These are phyloP conservation scores for Aspergillus intermedius DNA, from an alignment of 2,329 filamentous ascomycete genomes.

Conservation along the genomic window DNA sequence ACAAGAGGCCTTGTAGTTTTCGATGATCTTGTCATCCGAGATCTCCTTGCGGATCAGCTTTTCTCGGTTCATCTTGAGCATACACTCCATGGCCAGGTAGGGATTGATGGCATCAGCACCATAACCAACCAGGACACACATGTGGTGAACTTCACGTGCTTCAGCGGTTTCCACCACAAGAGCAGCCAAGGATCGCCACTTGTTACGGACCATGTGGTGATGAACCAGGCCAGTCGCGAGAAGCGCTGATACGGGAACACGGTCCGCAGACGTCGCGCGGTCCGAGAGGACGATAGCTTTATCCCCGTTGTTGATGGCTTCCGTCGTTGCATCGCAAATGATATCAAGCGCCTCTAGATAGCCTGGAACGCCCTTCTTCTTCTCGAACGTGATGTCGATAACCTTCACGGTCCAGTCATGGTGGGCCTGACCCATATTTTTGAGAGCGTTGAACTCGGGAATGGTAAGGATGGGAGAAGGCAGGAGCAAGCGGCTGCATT, in stretches of 20 bases:
- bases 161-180: constrained; percentile 88
- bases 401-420: constrained; percentile 78
- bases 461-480: constrained; percentile 85
- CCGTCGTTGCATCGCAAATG: constrained; percentile 78
- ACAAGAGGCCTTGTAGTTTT: constrained; percentile 94
- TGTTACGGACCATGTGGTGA: constrained; percentile 90
- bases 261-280: constrained; percentile 72
- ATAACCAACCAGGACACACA: constrained; percentile 96
- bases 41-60: constrained; percentile 87
- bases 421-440: constrained; percentile 66
- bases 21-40: constrained; percentile 71
- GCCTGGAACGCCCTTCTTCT: constrained; percentile 71
- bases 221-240: constrained; percentile 90
- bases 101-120: constrained; percentile 92
- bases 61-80: constrained; percentile 92
- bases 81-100: constrained; percentile 92
- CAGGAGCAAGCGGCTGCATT: constrained; percentile 78
- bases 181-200: constrained; percentile 85
- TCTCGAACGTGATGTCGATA: constrained; percentile 91
- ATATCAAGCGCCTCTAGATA: constrained; percentile 82
- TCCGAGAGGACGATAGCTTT: constrained; percentile 87
- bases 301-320: constrained; percentile 75
- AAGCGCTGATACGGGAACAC: constrained; percentile 77
- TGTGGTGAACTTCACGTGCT: constrained; percentile 94
- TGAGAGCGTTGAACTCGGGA: constrained; percentile 82